Evolutionary conservation across 2,329 filamentous ascomycete species (phyloP).

Genomic region (Raffaelea ambrosiae): DNA sequence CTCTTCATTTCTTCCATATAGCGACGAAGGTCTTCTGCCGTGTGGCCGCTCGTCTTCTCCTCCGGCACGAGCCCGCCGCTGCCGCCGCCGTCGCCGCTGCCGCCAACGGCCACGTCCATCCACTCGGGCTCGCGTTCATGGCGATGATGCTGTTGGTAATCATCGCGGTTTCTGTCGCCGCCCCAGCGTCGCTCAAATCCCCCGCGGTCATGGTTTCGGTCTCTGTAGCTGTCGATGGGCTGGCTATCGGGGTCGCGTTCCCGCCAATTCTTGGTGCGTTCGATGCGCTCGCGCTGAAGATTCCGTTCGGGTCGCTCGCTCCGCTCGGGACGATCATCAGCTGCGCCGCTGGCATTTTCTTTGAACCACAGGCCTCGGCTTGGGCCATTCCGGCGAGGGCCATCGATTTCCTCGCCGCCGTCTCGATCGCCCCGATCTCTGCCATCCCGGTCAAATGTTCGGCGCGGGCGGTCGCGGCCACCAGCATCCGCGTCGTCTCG

Average conservation of each 20-base stretch:
- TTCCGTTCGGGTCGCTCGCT: constrained; percentile 13
- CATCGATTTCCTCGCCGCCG: constrained; percentile 44
- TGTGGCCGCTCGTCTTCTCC: constrained; percentile 62
- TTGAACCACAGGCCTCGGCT: constrained; percentile 66
- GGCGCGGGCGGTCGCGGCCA: constrained; percentile 23
- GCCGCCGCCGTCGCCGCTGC: not conserved
- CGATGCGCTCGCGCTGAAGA: constrained; percentile 44
- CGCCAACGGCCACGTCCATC: constrained; percentile 54
- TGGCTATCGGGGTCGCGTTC: constrained; percentile 37
- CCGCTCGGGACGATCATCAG: constrained; percentile 20
- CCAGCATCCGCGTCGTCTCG: constrained; percentile 28
- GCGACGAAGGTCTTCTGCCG: constrained; percentile 84
- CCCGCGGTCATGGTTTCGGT: constrained; percentile 49
- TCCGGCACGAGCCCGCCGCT: not conserved
- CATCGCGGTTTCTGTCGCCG: constrained; percentile 36
- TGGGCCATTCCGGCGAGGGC: constrained; percentile 51
- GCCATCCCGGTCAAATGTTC: constrained; percentile 20
- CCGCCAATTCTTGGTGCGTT: constrained; percentile 53
- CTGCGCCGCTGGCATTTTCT: constrained; percentile 33
- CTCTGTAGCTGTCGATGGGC: constrained; percentile 24
- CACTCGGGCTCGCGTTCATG: constrained; percentile 75
- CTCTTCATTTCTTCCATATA: constrained; percentile 91
- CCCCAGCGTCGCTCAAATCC: constrained; percentile 43
- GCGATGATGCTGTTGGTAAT: constrained; percentile 2
- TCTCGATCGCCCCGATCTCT: constrained; percentile 32